Evolutionary conservation across 371 early-diverging fungal genomes (phyloP).

Genomic region (Coemansia sp.): DNA sequence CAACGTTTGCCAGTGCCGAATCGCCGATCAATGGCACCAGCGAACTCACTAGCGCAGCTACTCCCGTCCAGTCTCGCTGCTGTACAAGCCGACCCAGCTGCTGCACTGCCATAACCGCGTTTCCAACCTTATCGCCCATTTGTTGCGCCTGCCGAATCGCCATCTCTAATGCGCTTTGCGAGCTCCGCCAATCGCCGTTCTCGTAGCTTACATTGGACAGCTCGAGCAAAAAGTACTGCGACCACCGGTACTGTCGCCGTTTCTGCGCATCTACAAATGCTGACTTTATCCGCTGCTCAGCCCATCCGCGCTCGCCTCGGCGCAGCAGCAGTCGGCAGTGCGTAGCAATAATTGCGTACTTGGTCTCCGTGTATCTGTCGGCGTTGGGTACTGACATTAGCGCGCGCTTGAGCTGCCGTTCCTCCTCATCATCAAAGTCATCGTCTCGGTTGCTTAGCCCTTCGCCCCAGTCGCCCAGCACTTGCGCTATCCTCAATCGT

Average conservation of each 20-base stretch:
- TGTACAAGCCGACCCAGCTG: conserved; percentile 24
- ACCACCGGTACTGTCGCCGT: conserved; percentile 22
- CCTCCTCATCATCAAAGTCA: conserved; percentile 19
- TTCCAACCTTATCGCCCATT: conserved; percentile 7
- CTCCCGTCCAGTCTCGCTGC: conserved; percentile 19
- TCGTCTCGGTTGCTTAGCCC: not conserved
- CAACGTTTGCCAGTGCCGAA: not conserved
- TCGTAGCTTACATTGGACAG: conserved; percentile 12
- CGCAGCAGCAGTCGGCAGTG: conserved; percentile 38
- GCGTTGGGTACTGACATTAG: conserved; percentile 29
- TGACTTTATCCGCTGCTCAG: conserved; percentile 30
- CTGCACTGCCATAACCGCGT: conserved; percentile 19
- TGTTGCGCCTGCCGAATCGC: conserved; percentile 17
- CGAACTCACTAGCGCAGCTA: not conserved
- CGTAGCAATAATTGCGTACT: conserved; percentile 23
- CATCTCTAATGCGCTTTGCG: conserved; percentile 9
- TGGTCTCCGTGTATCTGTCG: conserved; percentile 13
- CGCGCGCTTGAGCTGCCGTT: conserved; percentile 35
- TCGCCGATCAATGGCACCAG: not conserved
- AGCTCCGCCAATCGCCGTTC: conserved; percentile 8
- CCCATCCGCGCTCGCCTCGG: conserved; percentile 30
- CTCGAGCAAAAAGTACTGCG: conserved; percentile 32
- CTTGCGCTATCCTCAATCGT: conserved; percentile 40
- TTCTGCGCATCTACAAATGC: conserved; percentile 36
- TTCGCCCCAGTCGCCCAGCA: conserved; percentile 29